A percentile compares a stretch with the other conserved stretches of the same genome.
phyloP scores from a whole-genome alignment of 148 eudicot species.

The Gaultheria prostrata region DNA sequence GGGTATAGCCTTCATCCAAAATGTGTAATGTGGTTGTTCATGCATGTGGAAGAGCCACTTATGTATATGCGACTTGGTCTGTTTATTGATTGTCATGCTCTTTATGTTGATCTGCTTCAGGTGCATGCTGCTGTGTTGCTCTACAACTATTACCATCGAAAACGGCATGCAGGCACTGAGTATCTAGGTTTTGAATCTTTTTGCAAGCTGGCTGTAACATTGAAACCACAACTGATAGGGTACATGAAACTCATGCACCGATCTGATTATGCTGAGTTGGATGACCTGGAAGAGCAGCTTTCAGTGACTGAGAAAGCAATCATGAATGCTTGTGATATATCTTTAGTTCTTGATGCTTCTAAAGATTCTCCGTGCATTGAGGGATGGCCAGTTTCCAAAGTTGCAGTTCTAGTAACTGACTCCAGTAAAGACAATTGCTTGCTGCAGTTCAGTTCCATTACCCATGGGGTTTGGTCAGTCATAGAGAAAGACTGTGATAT shows the following conservation, averaged over 20 bases:
- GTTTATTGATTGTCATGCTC: background rate
- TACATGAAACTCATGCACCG: conserved; percentile 43
- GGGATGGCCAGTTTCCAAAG: conserved; percentile 65
- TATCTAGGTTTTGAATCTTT: conserved; percentile 61
- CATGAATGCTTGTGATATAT: conserved; percentile 58
- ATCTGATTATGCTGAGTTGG: conserved; percentile 30
- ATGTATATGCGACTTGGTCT: background rate
- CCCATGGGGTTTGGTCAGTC: conserved; percentile 83
- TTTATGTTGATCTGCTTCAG: conserved; percentile 34
- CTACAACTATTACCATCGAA: conserved; percentile 84
- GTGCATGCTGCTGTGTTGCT: conserved; percentile 89
- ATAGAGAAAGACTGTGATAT: conserved; percentile 53
- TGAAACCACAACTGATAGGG: conserved; percentile 46
- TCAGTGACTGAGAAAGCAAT: conserved; percentile 77
- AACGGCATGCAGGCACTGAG: conserved; percentile 42
- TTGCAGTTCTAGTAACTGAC: conserved; percentile 68
- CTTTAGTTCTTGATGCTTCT: conserved; percentile 55
- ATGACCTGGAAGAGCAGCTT: conserved; percentile 42
- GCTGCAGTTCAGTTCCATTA: conserved; percentile 49
- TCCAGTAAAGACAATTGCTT: conserved; percentile 56
- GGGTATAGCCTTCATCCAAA: background rate
- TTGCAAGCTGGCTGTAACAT: conserved; percentile 59
- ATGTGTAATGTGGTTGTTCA: background rate
- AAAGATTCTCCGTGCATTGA: conserved; percentile 37
- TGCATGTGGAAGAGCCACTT: background rate